Conservation (phyloP, 768 basidiomycete species). For the Collybia nuda region DNA sequence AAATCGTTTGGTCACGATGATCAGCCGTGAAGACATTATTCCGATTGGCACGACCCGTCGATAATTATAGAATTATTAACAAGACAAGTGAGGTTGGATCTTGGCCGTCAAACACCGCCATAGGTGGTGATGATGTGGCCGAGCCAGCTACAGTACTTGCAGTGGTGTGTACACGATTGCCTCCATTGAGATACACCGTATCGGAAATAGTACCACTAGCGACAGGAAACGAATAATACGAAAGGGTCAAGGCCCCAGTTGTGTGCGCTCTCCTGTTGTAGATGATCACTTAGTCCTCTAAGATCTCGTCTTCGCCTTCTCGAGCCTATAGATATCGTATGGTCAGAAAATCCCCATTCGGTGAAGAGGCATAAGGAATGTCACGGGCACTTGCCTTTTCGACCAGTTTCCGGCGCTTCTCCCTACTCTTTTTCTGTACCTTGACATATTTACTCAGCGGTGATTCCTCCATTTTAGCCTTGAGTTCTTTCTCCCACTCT, state of each 20-base stretch:
- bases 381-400: slow-evolving; percentile 58
- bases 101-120: slow-evolving; percentile 3
- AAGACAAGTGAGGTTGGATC: background rate
- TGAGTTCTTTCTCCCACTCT: slow-evolving; percentile 66
- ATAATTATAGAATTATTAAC: background rate
- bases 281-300: slow-evolving; percentile 42
- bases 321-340: slow-evolving; percentile 49
- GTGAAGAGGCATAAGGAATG: background rate
- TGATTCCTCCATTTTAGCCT: slow-evolving; percentile 58
- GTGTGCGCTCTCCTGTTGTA: background rate
- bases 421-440: slow-evolving; percentile 78
- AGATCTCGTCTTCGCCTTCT: slow-evolving; percentile 67
- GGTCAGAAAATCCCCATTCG: slow-evolving; percentile 15
- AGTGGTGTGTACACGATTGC: slow-evolving; percentile 2
- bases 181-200: background rate
- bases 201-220: background rate
- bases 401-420: slow-evolving; percentile 65
- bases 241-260: background rate
- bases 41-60: background rate
- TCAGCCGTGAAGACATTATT: background rate
- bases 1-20: background rate
- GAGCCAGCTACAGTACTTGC: background rate
- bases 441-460: slow-evolving; percentile 84
- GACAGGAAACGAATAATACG: background rate
- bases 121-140: background rate